Evolutionary conservation across 805 yeast genomes (phyloP).

Genomic region (Yueomyces sinensis): DNA sequence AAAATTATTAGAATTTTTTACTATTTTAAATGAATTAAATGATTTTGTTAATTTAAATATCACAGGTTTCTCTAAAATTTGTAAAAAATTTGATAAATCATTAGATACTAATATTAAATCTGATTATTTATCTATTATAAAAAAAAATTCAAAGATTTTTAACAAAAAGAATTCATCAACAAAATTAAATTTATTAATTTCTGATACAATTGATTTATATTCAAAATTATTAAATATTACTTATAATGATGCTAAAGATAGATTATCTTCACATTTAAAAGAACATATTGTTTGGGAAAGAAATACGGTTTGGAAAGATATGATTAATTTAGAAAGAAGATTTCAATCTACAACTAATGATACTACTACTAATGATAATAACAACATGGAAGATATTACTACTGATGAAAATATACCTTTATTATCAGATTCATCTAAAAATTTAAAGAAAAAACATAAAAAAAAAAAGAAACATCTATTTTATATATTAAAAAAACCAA

Average conservation of each 20-base stretch:
- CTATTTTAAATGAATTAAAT: slow-evolving; percentile 65
- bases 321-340: slow-evolving; percentile 81
- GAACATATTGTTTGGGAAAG: slow-evolving; percentile 97
- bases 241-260: slow-evolving; percentile 29
- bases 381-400: not conserved
- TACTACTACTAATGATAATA: not conserved
- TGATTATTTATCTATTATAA: slow-evolving; percentile 40
- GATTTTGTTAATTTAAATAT: slow-evolving; percentile 74
- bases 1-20: slow-evolving; percentile 52
- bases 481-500: too few relatives aligned
- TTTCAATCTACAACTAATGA: slow-evolving; percentile 4
- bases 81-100: slow-evolving; percentile 86
- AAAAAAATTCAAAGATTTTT: slow-evolving; percentile 42
- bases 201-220: slow-evolving; percentile 39
- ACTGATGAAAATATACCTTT: not conserved
- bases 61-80: slow-evolving; percentile 81
- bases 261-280: slow-evolving; percentile 46
- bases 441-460: slow-evolving; percentile 1
- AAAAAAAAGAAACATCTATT: not conserved
- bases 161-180: slow-evolving; percentile 31
- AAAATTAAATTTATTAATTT: slow-evolving; percentile 38
- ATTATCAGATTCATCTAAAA: not conserved
- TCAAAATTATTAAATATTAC: slow-evolving; percentile 29
- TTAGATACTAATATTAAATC: slow-evolving; percentile 46
- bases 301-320: slow-evolving; percentile 95